Conservation (phyloP, 2,329 filamentous ascomycete species). For the Escovopsis weberi region DNA sequence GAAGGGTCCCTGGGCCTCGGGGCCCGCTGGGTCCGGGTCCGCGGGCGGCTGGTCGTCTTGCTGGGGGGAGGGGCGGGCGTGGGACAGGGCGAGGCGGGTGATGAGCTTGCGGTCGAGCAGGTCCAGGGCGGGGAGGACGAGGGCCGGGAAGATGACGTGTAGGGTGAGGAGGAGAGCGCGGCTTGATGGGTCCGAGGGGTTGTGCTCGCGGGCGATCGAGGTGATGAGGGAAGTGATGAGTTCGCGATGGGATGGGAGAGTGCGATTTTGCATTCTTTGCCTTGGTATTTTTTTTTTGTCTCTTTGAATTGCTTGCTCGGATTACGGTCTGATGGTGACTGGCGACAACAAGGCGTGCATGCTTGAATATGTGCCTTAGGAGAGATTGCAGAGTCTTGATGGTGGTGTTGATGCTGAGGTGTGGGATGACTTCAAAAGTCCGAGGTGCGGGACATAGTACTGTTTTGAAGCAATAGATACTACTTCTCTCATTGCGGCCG, state of each 20-base stretch:
- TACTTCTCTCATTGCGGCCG: too few relatives aligned
- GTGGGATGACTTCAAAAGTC: too few relatives aligned
- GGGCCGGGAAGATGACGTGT: constrained; percentile 70
- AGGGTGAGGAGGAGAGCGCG: constrained; percentile 57
- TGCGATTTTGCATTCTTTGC: constrained; percentile 6
- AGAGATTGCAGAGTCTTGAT: too few relatives aligned
- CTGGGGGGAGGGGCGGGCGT: neutral
- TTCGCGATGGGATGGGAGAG: constrained; percentile 22
- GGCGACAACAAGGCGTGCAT: too few relatives aligned
- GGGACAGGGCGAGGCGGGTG: constrained; percentile 28
- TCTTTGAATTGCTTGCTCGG: neutral
- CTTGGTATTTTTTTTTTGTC: neutral
- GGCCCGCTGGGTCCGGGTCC: too few relatives aligned
- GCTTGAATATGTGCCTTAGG: too few relatives aligned
- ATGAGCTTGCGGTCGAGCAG: constrained; percentile 69
- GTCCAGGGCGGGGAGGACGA: constrained; percentile 74
- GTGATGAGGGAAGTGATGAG: constrained; percentile 36
- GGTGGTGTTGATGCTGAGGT: too few relatives aligned
- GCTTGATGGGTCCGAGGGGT: constrained; percentile 8
- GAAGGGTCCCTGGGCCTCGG: constrained; percentile 1
- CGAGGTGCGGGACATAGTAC: too few relatives aligned
- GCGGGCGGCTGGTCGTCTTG: neutral
- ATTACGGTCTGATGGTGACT: neutral
- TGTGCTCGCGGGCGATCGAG: constrained; percentile 16
- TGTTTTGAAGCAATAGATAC: too few relatives aligned